Percentiles rank a stretch among this genome's conserved stretches.
These are phyloP conservation scores for Singerocomus rubriflavus DNA, from an alignment of 1,284 basidiomycete genomes.

Conservation along the genomic window DNA sequence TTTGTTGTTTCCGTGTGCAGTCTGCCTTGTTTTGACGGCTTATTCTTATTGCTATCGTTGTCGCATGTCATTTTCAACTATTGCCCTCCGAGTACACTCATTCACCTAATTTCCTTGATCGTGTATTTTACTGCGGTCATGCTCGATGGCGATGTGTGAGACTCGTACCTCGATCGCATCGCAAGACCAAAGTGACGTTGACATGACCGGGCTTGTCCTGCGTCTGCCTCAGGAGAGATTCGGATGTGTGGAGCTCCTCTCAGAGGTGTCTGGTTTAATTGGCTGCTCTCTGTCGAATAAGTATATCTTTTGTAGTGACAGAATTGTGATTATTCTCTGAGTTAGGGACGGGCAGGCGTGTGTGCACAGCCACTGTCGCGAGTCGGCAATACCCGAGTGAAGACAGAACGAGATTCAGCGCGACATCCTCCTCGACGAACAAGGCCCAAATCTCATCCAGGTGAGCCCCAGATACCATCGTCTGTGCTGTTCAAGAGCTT, in stretches of 20 bases:
- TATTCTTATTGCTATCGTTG: constrained; percentile 28
- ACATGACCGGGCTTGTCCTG: background rate
- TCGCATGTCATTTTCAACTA: background rate
- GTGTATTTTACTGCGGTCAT: too few relatives aligned
- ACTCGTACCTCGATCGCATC: background rate
- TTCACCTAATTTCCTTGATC: background rate
- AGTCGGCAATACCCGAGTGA: constrained; percentile 26
- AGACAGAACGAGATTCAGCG: background rate
- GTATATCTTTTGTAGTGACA: too few relatives aligned
- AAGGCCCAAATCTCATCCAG: constrained; percentile 27
- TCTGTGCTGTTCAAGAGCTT: background rate
- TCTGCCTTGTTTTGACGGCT: background rate
- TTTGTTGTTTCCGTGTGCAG: background rate
- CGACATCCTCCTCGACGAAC: constrained; percentile 22
- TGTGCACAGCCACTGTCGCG: constrained; percentile 21
- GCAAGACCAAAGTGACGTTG: background rate
- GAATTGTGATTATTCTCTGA: too few relatives aligned
- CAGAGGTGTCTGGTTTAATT: too few relatives aligned
- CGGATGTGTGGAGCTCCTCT: too few relatives aligned
- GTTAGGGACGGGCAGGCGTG: too few relatives aligned
- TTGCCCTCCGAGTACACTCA: background rate
- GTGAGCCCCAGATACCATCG: constrained; percentile 11
- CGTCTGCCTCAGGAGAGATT: too few relatives aligned
- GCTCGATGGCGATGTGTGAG: too few relatives aligned
- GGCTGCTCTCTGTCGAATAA: too few relatives aligned